phyloP scores from a whole-genome alignment of 1,284 basidiomycete species.

The Volvariella surrecta region DNA sequence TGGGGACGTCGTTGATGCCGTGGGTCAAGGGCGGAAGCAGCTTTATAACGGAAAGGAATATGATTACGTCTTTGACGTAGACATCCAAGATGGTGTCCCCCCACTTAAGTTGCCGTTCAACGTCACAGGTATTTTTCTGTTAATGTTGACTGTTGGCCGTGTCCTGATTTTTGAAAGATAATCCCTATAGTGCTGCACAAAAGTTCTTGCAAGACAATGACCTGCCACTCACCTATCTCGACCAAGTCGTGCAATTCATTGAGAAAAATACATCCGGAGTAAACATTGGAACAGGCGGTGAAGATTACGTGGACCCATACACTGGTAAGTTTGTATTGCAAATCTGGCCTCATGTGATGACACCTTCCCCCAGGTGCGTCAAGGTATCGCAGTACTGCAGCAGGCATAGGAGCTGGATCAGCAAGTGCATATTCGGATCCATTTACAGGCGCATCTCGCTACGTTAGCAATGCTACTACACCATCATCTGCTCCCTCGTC shows the following conservation, averaged over 20 bases:
- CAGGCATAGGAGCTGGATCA: conserved; percentile 14
- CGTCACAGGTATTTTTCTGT: conserved; percentile 53
- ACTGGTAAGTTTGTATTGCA: conserved; percentile 49
- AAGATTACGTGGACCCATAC: conserved; percentile 81
- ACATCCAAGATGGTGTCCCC: conserved; percentile 88
- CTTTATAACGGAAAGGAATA: conserved; percentile 90
- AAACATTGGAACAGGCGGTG: conserved; percentile 47
- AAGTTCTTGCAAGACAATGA: conserved; percentile 84
- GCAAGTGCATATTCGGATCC: conserved; percentile 46
- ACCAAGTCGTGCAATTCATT: conserved; percentile 92
- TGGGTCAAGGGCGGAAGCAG: conserved; percentile 82
- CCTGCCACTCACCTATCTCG: conserved; percentile 75
- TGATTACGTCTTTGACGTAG: conserved; percentile 98
- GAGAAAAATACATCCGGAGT: conserved; percentile 85
- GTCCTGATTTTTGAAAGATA: conserved; percentile 48
- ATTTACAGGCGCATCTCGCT: conserved; percentile 65
- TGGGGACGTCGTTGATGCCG: conserved; percentile 92
- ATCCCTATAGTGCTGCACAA: conserved; percentile 87
- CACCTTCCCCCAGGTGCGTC: conserved; percentile 37
- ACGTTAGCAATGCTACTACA: conserved; percentile 26
- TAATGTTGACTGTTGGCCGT: not conserved
- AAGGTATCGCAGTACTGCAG: conserved; percentile 34
- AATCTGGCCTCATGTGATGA: not conserved
- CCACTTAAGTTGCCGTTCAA: conserved; percentile 95
- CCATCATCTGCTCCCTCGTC: conserved; percentile 18